Percentiles rank a stretch among this genome's conserved stretches.
phyloP scores from a whole-genome alignment of 2,329 filamentous ascomycete species.

The Epichloe uncinata region DNA sequence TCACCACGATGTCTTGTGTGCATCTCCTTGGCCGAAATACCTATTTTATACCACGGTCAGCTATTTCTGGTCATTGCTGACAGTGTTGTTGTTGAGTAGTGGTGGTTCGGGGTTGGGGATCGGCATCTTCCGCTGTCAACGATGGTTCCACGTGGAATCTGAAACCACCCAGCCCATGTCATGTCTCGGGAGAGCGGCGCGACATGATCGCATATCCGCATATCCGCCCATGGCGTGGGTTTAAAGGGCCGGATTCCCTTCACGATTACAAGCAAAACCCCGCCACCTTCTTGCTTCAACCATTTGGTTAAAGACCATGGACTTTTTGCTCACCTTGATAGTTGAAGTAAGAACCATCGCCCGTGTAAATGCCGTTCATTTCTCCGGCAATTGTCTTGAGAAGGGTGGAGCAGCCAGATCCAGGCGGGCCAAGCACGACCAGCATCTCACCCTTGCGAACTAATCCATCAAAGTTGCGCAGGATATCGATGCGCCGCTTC shows the following conservation, averaged over 20 bases:
- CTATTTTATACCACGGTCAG: slow-evolving; percentile 18
- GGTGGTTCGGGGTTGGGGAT: not conserved
- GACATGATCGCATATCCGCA: not conserved
- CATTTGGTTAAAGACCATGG: not conserved
- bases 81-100: not conserved
- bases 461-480: slow-evolving; percentile 53
- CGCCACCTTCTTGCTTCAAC: not conserved
- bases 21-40: slow-evolving; percentile 60
- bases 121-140: slow-evolving; percentile 4
- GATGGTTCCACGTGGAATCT: not conserved
- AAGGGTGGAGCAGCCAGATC: slow-evolving; percentile 69
- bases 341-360: slow-evolving; percentile 60
- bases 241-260: slow-evolving; percentile 2
- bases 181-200: not conserved
- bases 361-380: slow-evolving; percentile 65
- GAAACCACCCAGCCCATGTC: slow-evolving; percentile 2
- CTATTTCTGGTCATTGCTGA: not conserved
- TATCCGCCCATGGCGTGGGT: not conserved
- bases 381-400: slow-evolving; percentile 77
- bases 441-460: slow-evolving; percentile 63
- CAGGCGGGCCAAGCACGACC: slow-evolving; percentile 59
- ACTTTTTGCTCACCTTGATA: slow-evolving; percentile 50
- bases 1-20: slow-evolving; percentile 67
- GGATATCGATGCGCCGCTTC: slow-evolving; percentile 50
- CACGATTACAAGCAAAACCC: not conserved